These are phyloP conservation scores for Populus euphratica DNA, from an alignment of 345 rosid species.

Conservation along the genomic window DNA sequence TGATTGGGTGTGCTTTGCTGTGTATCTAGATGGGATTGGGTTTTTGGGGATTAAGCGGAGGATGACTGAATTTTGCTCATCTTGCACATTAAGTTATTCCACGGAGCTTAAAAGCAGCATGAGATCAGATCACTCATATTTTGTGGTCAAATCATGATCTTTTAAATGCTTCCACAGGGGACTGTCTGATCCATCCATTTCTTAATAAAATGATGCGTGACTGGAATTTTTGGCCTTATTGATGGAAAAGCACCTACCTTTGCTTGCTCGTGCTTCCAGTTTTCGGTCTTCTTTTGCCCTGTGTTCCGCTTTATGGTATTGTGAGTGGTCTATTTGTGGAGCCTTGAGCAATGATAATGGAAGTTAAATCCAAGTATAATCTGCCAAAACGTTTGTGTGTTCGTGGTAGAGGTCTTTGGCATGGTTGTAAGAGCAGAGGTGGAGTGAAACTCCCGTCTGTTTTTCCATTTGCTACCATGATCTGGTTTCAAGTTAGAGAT, in stretches of 20 bases:
- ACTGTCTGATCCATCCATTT: background rate
- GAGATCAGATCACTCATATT: background rate
- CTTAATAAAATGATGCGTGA: background rate
- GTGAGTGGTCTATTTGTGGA: background rate
- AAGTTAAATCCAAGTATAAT: background rate
- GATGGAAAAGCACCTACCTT: background rate
- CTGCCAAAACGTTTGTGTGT: no score
- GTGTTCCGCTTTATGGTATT: background rate
- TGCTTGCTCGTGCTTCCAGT: conserved; percentile 2
- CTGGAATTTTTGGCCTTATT: background rate
- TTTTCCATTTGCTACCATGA: no score
- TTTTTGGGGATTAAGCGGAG: background rate
- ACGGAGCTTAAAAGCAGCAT: background rate
- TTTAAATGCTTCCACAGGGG: background rate
- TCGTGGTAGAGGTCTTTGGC: no score
- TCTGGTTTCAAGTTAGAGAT: no score
- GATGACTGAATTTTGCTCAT: background rate
- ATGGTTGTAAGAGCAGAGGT: background rate
- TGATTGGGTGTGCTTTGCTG: background rate
- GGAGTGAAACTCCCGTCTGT: no score
- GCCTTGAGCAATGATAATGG: background rate
- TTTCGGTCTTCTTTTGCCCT: background rate
- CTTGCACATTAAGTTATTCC: background rate
- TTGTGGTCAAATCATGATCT: background rate
- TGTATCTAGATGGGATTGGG: background rate